These are phyloP conservation scores for Arthrocladium fulminans DNA, from an alignment of 2,329 filamentous ascomycete genomes.

Conservation along the genomic window DNA sequence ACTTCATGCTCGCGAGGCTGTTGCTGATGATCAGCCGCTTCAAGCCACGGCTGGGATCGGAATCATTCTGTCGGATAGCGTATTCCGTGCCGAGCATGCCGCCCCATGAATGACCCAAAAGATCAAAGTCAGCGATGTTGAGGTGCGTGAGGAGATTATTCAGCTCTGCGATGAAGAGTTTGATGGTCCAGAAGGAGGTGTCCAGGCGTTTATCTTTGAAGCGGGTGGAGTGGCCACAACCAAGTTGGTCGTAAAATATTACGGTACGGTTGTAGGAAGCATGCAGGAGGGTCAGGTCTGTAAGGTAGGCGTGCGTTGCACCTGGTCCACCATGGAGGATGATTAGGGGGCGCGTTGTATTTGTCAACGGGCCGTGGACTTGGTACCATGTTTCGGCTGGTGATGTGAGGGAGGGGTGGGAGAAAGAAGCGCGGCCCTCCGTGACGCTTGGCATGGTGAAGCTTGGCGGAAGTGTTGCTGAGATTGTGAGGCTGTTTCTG, in stretches of 20 bases:
- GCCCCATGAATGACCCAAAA: constrained; percentile 47
- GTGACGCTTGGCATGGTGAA: constrained; percentile 1
- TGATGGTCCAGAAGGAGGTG: constrained; percentile 39
- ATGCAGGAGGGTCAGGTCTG: constrained; percentile 32
- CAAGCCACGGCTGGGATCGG: constrained; percentile 25
- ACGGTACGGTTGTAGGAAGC: constrained; percentile 34
- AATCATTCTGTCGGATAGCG: constrained; percentile 29
- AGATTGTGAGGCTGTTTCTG: background rate
- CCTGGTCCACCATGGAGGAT: constrained; percentile 41
- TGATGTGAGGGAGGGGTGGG: constrained; percentile 26
- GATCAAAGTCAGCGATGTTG: constrained; percentile 33
- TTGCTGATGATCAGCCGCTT: constrained; percentile 32
- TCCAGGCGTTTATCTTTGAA: constrained; percentile 39
- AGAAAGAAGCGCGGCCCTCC: constrained; percentile 24
- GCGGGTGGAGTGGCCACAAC: constrained; percentile 42
- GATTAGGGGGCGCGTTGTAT: constrained; percentile 27
- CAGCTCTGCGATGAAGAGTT: constrained; percentile 43
- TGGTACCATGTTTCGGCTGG: constrained; percentile 34
- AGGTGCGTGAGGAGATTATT: constrained; percentile 40
- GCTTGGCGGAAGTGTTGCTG: background rate
- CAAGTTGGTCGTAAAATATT: constrained; percentile 48
- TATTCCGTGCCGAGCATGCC: constrained; percentile 42
- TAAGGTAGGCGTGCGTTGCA: constrained; percentile 37
- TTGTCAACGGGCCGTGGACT: constrained; percentile 30
- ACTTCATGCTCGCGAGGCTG: constrained; percentile 24